Conservation (phyloP, 2,329 filamentous ascomycete species). For the Fusarium sp. region DNA sequence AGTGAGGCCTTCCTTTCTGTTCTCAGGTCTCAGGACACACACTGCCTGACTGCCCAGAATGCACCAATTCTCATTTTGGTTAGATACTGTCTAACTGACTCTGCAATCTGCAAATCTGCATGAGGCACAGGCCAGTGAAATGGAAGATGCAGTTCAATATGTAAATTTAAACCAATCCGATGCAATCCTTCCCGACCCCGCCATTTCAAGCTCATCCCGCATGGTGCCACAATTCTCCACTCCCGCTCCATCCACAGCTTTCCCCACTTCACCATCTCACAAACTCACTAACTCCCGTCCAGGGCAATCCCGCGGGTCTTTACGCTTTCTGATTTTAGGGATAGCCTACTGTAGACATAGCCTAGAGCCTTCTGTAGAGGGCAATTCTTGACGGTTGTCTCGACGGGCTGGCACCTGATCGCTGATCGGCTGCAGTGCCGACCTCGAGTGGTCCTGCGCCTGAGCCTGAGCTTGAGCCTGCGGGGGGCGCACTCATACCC, state of each 20-base stretch:
- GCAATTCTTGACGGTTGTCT: slow-evolving; percentile 15
- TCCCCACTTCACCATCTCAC: slow-evolving; percentile 13
- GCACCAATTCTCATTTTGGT: slow-evolving; percentile 16
- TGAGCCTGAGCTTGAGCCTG: neutral
- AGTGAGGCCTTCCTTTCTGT: slow-evolving; percentile 10
- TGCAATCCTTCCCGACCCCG: slow-evolving; percentile 35
- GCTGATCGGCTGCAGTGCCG: slow-evolving; percentile 39
- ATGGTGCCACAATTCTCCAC: slow-evolving; percentile 34
- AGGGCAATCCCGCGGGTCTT: slow-evolving; percentile 7
- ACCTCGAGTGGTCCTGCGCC: neutral
- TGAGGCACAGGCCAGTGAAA: slow-evolving; percentile 3
- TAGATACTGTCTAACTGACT: neutral
- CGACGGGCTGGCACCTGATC: slow-evolving; percentile 25
- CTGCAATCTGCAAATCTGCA: slow-evolving; percentile 4
- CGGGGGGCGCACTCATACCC: slow-evolving; percentile 35
- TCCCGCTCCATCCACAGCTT: slow-evolving; percentile 19
- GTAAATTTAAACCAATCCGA: slow-evolving; percentile 19
- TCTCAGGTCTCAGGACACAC: slow-evolving; percentile 1
- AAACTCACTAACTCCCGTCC: slow-evolving; percentile 1
- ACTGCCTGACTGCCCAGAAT: neutral
- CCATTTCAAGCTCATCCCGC: slow-evolving; percentile 40
- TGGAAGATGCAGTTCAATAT: neutral
- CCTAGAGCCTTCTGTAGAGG: slow-evolving; percentile 8
- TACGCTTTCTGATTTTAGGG: slow-evolving; percentile 21
- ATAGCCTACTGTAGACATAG: neutral